Conservation (phyloP, 805 yeast genomes). For the Candida sithepensis region DNA sequence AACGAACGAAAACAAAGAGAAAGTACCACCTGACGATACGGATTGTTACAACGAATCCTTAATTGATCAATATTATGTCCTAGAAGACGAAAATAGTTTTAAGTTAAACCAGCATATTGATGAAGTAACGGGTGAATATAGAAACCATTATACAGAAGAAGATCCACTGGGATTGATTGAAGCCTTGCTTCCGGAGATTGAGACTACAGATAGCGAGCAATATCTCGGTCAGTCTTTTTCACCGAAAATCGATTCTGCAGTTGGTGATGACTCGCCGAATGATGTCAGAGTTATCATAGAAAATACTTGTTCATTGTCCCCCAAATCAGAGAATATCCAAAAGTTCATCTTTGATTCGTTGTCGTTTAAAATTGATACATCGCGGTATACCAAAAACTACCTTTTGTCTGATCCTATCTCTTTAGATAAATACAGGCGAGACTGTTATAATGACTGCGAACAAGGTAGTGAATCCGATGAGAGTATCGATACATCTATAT, state of each 20-base stretch:
- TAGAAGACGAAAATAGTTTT: conserved; percentile 2
- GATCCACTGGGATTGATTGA: not conserved
- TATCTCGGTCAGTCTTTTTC: conserved; percentile 9
- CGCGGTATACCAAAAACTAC: conserved; percentile 6
- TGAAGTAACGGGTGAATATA: conserved; percentile 18
- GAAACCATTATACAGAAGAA: conserved; percentile 9
- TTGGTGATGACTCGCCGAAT: conserved; percentile 3
- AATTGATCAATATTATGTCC: conserved; percentile 17
- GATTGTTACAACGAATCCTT: conserved; percentile 15
- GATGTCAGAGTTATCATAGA: conserved; percentile 17
- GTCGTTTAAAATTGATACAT: conserved; percentile 9
- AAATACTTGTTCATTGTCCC: not conserved
- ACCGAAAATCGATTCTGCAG: conserved; percentile 7
- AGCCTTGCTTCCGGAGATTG: conserved; percentile 4
- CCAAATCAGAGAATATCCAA: conserved; percentile 1
- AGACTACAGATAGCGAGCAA: conserved; percentile 7
- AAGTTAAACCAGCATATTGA: conserved; percentile 13
- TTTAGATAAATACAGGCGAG: conserved; percentile 8
- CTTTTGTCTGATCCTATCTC: conserved; percentile 12
- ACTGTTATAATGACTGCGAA: conserved; percentile 9
- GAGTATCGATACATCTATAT: not conserved
- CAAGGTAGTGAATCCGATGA: conserved; percentile 4
- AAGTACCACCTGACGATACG: not conserved
- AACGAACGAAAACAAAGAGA: too few relatives aligned
- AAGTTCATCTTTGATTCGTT: conserved; percentile 9